Base-by-base conservation (phyloP, 2,329 filamentous ascomycete genomes). In the Tolypocladium ophioglossoides region DNA sequence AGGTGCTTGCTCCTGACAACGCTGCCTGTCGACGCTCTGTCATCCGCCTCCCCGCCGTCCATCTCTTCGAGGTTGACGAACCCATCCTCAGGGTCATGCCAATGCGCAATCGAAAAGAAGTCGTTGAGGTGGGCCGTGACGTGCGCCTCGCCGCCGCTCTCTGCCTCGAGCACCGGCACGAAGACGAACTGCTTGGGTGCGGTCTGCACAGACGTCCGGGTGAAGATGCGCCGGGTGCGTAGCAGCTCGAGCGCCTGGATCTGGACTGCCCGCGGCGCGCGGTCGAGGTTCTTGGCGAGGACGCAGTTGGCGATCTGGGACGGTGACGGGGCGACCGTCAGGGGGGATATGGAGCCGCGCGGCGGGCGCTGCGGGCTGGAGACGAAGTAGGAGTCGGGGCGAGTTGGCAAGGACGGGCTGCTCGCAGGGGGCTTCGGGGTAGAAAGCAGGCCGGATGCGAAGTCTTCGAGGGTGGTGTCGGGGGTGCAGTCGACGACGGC, bases 91-190 rank as follows among this genome's bases (percentile, higher is more conserved):
- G 79, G 77, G 55, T 85, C 79, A 63, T 97, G 91, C 72, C 85
- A 89, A 68, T 97, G 91, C 0, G 89, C 92, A 55, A 97, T 84
- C 66, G 91, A 89, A 60, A 97, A 86, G 59, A 88, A 83, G 56
- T 97, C 90, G 62, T 91, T 95, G 68, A 86, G 66, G 61, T 89
- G 78, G 35, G 69, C 70, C 24, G 74, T 78, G 51, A 85, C 74
- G 51, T 72, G 73, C 4, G 76, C 73, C 46, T 72, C 64, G 39
- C 78, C 75, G 2, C 75, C 74, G 41, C 70, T 69, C 38, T 66
- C 66, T 1, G 75, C 76, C 22, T 70, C 74, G 2, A 91, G 72
- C n/a, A 95, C 73, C 1, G 89, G 86, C 34, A 96, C 74, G 58
- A 96, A 84, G 30, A 96, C 73, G 65, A 96, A 95, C 32, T 83